phyloP scores from a whole-genome alignment of 306 rosid species.

The Canavalia gladiata region DNA sequence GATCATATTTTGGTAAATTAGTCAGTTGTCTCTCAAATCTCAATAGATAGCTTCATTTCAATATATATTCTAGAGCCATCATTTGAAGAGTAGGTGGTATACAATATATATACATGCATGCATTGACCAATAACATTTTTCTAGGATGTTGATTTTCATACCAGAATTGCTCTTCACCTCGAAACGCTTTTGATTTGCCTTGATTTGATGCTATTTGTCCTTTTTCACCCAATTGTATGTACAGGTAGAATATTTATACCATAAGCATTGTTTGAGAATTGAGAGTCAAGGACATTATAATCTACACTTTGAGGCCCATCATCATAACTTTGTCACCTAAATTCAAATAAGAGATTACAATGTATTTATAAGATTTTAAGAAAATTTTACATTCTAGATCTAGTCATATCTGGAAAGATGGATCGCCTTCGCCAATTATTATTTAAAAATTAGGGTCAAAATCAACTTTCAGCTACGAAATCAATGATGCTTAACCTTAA shows the following conservation, averaged over 20 bases:
- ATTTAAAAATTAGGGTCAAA: background rate
- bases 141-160: background rate
- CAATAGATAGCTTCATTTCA: background rate
- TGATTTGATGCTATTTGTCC: background rate
- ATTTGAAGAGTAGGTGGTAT: constrained; percentile 11
- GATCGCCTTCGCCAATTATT: background rate
- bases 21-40: background rate
- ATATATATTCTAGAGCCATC: background rate
- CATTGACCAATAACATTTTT: constrained; percentile 22
- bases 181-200: constrained; percentile 18
- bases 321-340: background rate
- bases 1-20: background rate
- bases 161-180: background rate
- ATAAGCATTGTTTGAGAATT: constrained; percentile 24
- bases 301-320: constrained; percentile 21
- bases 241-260: constrained; percentile 19
- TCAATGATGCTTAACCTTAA: background rate
- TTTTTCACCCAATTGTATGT: background rate
- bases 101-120: background rate
- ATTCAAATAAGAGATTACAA: constrained; percentile 2
- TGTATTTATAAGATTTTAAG: background rate
- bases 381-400: constrained; percentile 21
- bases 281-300: constrained; percentile 27
- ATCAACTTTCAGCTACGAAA: constrained; percentile 3
- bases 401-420: background rate